Evolutionary conservation across 345 rosid species (phyloP).

Genomic region (Camelina sativa): DNA sequence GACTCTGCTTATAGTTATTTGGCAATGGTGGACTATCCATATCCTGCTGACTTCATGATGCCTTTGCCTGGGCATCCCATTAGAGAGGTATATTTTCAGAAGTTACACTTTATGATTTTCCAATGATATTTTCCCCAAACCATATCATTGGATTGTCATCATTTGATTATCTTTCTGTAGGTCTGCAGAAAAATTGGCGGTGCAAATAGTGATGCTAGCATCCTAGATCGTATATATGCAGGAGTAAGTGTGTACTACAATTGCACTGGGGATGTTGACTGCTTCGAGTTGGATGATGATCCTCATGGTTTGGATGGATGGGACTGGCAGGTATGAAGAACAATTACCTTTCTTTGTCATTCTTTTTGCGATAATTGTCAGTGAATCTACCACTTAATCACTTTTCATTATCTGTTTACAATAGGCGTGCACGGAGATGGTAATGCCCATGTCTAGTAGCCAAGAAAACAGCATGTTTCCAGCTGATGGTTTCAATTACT

Average conservation of each 20-base stretch:
- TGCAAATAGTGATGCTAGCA: constrained; percentile 56
- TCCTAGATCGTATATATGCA: constrained; percentile 70
- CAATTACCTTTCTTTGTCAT: constrained; percentile 9
- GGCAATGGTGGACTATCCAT: constrained; percentile 95
- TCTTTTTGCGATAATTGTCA: background rate
- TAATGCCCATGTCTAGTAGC: constrained; percentile 83
- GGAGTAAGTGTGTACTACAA: constrained; percentile 82
- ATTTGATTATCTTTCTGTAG: constrained; percentile 41
- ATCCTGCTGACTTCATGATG: constrained; percentile 83
- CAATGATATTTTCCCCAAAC: background rate
- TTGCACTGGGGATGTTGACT: constrained; percentile 68
- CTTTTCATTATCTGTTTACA: constrained; percentile 12
- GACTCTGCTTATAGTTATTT: constrained; percentile 84
- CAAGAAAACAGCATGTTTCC: constrained; percentile 72
- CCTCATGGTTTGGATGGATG: constrained; percentile 94
- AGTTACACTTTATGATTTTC: background rate
- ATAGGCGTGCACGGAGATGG: constrained; percentile 97
- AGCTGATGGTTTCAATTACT: constrained; percentile 59
- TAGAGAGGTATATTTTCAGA: constrained; percentile 62
- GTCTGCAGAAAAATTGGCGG: constrained; percentile 80
- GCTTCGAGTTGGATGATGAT: constrained; percentile 92
- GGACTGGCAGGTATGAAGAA: constrained; percentile 82
- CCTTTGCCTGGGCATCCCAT: constrained; percentile 97
- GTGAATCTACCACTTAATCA: background rate
- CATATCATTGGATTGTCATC: background rate